phyloP scores from a whole-genome alignment of 345 rosid genomes.

The Eucalyptus pauciflora region DNA sequence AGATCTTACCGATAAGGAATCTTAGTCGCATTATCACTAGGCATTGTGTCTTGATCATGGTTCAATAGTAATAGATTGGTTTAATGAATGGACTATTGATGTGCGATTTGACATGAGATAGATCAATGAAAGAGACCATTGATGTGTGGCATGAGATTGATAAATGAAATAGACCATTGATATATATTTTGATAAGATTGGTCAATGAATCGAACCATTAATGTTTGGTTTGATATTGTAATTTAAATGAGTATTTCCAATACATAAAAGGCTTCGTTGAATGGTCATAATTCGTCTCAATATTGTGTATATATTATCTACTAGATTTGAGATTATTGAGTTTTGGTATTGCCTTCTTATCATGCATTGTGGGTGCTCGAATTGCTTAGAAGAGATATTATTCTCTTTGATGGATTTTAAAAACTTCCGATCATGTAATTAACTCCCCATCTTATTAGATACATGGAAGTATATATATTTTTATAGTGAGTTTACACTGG shows the following conservation, averaged over 20 bases:
- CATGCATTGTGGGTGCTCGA: not conserved
- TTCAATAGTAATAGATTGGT: no score
- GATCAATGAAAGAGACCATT: not conserved
- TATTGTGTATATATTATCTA: not conserved
- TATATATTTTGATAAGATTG: not conserved
- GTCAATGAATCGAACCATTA: not conserved
- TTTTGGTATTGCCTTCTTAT: not conserved
- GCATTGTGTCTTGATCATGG: not conserved
- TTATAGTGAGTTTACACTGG: not conserved
- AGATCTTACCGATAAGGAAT: not conserved
- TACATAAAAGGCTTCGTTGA: no score
- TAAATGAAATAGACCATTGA: not conserved
- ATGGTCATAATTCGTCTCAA: fast-evolving
- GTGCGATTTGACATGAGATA: not conserved
- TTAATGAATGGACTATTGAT: no score
- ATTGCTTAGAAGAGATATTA: not conserved
- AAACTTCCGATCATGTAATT: no score
- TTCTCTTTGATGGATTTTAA: no score
- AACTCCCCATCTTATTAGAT: no score
- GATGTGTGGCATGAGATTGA: not conserved
- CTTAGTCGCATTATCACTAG: no score
- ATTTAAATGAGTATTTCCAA: no score
- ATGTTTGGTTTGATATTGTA: not conserved
- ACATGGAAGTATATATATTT: no score
- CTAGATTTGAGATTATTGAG: not conserved